Evolutionary conservation across 1,284 basidiomycete genomes (phyloP).

Genomic region (Boletellus deceptivus): DNA sequence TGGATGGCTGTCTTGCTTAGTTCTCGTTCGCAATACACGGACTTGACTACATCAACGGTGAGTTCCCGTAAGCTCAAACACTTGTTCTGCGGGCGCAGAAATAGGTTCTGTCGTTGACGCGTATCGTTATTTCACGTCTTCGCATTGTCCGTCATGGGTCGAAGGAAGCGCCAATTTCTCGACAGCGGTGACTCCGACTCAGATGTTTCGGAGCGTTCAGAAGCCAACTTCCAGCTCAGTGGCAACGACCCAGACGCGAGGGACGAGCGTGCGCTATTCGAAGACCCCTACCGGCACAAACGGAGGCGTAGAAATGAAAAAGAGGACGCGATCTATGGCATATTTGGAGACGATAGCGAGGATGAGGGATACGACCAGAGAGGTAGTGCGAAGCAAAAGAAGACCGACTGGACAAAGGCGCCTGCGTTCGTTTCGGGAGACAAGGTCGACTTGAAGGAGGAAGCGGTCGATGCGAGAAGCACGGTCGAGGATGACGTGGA

Average conservation of each 20-base stretch:
- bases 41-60: conserved; percentile 7
- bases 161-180: conserved; percentile 76
- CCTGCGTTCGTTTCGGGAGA: conserved; percentile 71
- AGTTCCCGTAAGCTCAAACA: conserved; percentile 9
- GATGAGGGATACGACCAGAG: conserved; percentile 45
- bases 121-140: conserved; percentile 1
- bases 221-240: conserved; percentile 45
- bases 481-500: conserved; percentile 36
- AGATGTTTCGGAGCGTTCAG: conserved; percentile 58
- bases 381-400: conserved; percentile 33
- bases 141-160: conserved; percentile 59
- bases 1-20: too few species aligned
- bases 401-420: conserved; percentile 72
- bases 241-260: conserved; percentile 67
- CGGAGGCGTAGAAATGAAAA: conserved; percentile 65
- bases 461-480: conserved; percentile 41
- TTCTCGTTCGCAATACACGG: neutral
- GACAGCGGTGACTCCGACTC: conserved; percentile 72
- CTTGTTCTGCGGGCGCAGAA: conserved; percentile 3
- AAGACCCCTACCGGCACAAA: conserved; percentile 75
- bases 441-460: conserved; percentile 48
- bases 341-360: conserved; percentile 78
- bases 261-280: conserved; percentile 77
- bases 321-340: conserved; percentile 79
- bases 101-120: conserved; percentile 8